Evolutionary conservation across 352 stramenopile genomes (phyloP).

Genomic region (Phytophthora podocarpi): DNA sequence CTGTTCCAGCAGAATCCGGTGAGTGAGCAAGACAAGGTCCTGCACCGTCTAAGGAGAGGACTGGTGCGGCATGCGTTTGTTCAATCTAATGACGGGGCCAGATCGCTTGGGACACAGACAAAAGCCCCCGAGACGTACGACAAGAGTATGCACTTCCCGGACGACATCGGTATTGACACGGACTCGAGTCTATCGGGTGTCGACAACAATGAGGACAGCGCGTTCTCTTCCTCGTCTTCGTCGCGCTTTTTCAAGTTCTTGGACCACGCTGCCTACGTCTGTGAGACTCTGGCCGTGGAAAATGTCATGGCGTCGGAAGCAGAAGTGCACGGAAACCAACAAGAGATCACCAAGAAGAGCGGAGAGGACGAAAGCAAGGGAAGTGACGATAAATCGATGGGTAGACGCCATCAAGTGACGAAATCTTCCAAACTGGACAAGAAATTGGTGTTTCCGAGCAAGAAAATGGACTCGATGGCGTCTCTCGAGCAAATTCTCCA

Average conservation of each 20-base stretch:
- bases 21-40: slow-evolving; percentile 63
- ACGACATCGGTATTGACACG: slow-evolving; percentile 73
- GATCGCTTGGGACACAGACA: slow-evolving; percentile 54
- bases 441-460: slow-evolving; percentile 32
- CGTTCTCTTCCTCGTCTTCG: slow-evolving; percentile 32
- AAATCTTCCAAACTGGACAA: slow-evolving; percentile 41
- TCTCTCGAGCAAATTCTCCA: slow-evolving; percentile 38
- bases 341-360: slow-evolving; percentile 14
- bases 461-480: slow-evolving; percentile 14
- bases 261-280: slow-evolving; percentile 60
- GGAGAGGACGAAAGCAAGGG: slow-evolving; percentile 20
- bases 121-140: slow-evolving; percentile 45
- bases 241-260: slow-evolving; percentile 68
- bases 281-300: slow-evolving; percentile 58
- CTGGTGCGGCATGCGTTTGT: slow-evolving; percentile 56
- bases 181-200: slow-evolving; percentile 7
- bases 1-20: slow-evolving; percentile 65
- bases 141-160: slow-evolving; percentile 74
- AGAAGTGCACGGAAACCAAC: slow-evolving; percentile 7
- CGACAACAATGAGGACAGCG: slow-evolving; percentile 13
- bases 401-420: slow-evolving; percentile 40
- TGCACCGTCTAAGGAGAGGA: slow-evolving; percentile 55
- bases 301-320: slow-evolving; percentile 42
- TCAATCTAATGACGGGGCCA: slow-evolving; percentile 68
- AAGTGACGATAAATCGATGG: not conserved